phyloP scores from a whole-genome alignment of 352 stramenopile species.

The Phytophthora fragariaefolia region DNA sequence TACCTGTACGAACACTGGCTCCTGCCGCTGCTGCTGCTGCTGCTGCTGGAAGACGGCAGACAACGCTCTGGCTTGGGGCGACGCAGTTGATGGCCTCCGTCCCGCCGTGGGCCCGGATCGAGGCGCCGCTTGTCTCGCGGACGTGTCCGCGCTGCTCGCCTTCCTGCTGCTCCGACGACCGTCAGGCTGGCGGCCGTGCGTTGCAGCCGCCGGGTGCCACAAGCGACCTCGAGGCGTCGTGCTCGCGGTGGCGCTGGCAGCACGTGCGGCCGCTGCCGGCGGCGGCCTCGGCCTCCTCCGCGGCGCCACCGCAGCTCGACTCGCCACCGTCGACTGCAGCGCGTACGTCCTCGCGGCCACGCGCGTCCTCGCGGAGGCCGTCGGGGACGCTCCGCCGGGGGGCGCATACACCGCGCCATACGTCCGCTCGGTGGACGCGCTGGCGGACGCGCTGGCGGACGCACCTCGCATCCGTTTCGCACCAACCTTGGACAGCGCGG shows the following conservation, averaged over 20 bases:
- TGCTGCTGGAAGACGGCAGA: slow-evolving; percentile 32
- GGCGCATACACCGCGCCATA: slow-evolving; percentile 38
- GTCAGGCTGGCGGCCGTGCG: too few relatives aligned
- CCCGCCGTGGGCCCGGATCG: slow-evolving; percentile 2
- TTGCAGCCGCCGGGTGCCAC: too few relatives aligned
- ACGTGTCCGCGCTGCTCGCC: background rate
- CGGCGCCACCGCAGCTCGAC: slow-evolving; percentile 44
- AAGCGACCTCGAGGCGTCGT: too few relatives aligned
- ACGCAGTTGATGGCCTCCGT: slow-evolving; percentile 16
- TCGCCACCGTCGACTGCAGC: slow-evolving; percentile 49
- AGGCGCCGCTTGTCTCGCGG: slow-evolving; percentile 20
- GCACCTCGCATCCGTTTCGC: too few relatives aligned
- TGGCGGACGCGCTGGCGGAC: too few relatives aligned
- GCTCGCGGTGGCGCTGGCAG: too few relatives aligned
- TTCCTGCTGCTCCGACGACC: slow-evolving; percentile 11
- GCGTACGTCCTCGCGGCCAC: slow-evolving; percentile 42
- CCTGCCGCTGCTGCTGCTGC: slow-evolving; percentile 20
- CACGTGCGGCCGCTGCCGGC: too few relatives aligned
- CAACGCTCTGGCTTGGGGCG: slow-evolving; percentile 8
- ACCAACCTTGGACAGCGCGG: background rate
- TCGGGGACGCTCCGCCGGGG: slow-evolving; percentile 19
- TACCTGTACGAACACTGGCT: slow-evolving; percentile 59
- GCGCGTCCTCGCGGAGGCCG: slow-evolving; percentile 13
- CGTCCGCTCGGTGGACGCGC: slow-evolving; percentile 11
- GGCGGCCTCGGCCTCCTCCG: slow-evolving; percentile 13